Percentiles rank a stretch among this genome's conserved stretches.
phyloP scores from a whole-genome alignment of 2,329 filamentous ascomycete species.

The Aspergillus fischeri region DNA sequence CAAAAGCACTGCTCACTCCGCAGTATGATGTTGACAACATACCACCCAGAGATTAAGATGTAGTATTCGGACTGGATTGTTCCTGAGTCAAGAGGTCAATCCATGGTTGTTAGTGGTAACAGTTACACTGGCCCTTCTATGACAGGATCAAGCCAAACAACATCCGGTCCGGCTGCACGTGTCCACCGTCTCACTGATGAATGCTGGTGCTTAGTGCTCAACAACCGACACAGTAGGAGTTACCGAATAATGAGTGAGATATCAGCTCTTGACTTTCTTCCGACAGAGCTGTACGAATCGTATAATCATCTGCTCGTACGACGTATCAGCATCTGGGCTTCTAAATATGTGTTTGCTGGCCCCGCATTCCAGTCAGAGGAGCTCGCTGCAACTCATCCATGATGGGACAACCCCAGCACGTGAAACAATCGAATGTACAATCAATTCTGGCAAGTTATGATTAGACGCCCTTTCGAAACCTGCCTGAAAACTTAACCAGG shows the following conservation, averaged over 20 bases:
- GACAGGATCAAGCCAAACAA: no score
- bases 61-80: background rate
- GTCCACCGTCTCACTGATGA: no score
- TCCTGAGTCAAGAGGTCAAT: background rate
- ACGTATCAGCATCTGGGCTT: background rate
- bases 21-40: background rate
- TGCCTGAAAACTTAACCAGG: background rate
- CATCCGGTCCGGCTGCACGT: background rate
- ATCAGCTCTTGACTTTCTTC: background rate
- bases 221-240: no score
- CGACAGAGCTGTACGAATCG: background rate
- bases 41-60: background rate
- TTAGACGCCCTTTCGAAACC: background rate
- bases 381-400: background rate
- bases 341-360: background rate
- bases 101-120: background rate
- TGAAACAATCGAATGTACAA: background rate
- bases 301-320: no score
- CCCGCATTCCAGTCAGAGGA: background rate
- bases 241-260: no score
- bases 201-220: background rate
- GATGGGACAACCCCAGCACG: background rate
- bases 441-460: background rate
- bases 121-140: background rate
- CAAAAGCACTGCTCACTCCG: background rate